Evolutionary conservation across 1,284 basidiomycete genomes (phyloP).

Genomic region (Microbotryum lychnidis-dioicae): DNA sequence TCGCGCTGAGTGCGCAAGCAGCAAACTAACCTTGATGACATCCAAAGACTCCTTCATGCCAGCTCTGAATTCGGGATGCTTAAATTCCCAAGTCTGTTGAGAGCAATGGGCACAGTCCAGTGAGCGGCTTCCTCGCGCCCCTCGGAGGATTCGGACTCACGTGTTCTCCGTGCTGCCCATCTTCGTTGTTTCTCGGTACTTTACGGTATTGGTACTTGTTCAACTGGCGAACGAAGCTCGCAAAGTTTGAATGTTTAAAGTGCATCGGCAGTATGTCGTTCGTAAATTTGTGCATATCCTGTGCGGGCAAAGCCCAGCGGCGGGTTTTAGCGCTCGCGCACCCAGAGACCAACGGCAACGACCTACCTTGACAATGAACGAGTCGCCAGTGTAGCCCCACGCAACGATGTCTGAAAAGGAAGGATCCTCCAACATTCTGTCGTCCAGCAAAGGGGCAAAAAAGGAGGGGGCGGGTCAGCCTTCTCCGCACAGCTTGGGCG

Average conservation of each 20-base stretch:
- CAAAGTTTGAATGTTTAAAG: constrained; percentile 97
- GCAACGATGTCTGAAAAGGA: constrained; percentile 66
- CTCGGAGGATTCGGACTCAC: constrained; percentile 42
- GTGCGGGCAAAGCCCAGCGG: neutral
- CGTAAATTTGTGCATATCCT: constrained; percentile 97
- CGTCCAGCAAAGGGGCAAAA: no score
- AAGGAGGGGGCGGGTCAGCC: no score
- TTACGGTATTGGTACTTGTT: constrained; percentile 99
- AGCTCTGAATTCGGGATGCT: constrained; percentile 86
- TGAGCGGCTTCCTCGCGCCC: constrained; percentile 31
- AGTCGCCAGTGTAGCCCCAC: constrained; percentile 79
- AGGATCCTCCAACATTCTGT: constrained; percentile 80
- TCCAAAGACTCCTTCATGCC: constrained; percentile 77
- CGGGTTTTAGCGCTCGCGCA: neutral
- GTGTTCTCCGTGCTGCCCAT: constrained; percentile 67
- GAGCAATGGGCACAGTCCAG: neutral
- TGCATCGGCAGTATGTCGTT: constrained; percentile 86
- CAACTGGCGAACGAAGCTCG: constrained; percentile 82
- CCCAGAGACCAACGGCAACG: neutral
- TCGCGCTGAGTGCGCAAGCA: no score
- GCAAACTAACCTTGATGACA: constrained; percentile 52
- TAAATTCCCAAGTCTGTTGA: constrained; percentile 81
- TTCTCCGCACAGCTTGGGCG: no score
- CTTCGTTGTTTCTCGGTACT: constrained; percentile 59
- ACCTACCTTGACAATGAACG: constrained; percentile 78